Percentiles rank a stretch among this genome's conserved stretches.
Evolutionary conservation across 2,329 filamentous ascomycete species (phyloP).

Genomic region (Scedosporium apiospermum): DNA sequence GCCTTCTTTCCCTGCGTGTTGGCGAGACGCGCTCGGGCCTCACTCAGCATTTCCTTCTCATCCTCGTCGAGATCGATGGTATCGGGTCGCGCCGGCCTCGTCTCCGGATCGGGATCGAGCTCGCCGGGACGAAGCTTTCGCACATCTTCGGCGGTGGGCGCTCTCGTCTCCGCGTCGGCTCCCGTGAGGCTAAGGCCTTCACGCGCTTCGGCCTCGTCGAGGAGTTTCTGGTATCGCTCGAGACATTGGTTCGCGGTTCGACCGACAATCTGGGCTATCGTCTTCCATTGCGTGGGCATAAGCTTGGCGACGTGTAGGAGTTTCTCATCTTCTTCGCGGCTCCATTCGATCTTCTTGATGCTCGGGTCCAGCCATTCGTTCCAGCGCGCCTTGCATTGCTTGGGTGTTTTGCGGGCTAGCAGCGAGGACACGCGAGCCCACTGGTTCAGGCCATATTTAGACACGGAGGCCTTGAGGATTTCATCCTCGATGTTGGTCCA

Average conservation of each 20-base stretch:
- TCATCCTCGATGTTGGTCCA: slow-evolving; percentile 83
- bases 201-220: slow-evolving; percentile 89
- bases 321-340: slow-evolving; percentile 96
- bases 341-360: slow-evolving; percentile 99
- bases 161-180: slow-evolving; percentile 73
- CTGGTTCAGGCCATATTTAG: slow-evolving; percentile 92
- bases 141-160: slow-evolving; percentile 88
- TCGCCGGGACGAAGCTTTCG: slow-evolving; percentile 82
- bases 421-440: slow-evolving; percentile 98
- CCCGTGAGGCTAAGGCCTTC: slow-evolving; percentile 81
- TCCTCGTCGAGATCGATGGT: slow-evolving; percentile 98
- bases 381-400: slow-evolving; percentile 99
- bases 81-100: slow-evolving; percentile 88
- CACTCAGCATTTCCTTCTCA: slow-evolving; percentile 98
- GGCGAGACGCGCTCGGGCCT: slow-evolving; percentile 88
- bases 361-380: slow-evolving; percentile 96
- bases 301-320: slow-evolving; percentile 92
- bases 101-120: slow-evolving; percentile 94
- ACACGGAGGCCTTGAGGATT: slow-evolving; percentile 91
- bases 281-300: slow-evolving; percentile 99
- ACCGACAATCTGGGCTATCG: slow-evolving; percentile 92
- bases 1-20: slow-evolving; percentile 99
- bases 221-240: slow-evolving; percentile 90
- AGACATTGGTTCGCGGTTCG: slow-evolving; percentile 94
- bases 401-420: slow-evolving; percentile 92